Percentiles rank a stretch among this genome's conserved stretches.
Conservation (phyloP, 1,284 basidiomycete genomes). For the Microbotryum silenes-acaulis region DNA sequence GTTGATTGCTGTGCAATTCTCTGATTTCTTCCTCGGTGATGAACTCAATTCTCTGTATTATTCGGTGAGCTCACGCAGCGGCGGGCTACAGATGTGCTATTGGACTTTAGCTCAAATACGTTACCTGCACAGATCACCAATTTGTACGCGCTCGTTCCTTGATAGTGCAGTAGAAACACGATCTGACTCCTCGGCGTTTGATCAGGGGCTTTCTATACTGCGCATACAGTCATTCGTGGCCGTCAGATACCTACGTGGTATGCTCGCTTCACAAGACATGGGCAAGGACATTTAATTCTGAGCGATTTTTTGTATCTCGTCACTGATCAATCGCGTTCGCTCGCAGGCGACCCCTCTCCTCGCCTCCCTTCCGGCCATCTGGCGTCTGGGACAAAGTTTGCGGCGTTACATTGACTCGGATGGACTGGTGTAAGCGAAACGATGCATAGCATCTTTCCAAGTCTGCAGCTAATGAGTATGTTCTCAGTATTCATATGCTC, state of each 20-base stretch:
- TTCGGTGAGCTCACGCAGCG: conserved; percentile 2
- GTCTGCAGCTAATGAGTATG: neutral
- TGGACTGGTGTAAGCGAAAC: conserved; percentile 9
- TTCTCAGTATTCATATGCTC: conserved; percentile 18
- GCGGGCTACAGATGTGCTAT: no score
- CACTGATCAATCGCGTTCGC: no score
- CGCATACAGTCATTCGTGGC: conserved; percentile 24
- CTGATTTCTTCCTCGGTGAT: conserved; percentile 32
- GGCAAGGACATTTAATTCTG: neutral
- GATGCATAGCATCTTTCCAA: no score
- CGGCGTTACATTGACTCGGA: conserved; percentile 31
- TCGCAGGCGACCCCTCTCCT: conserved; percentile 15
- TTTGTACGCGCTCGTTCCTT: no score
- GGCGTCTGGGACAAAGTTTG: conserved; percentile 24
- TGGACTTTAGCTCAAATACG: no score
- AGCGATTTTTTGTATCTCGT: no score
- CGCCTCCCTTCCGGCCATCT: conserved; percentile 19
- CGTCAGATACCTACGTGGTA: conserved; percentile 5
- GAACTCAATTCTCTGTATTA: conserved; percentile 29
- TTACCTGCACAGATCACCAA: no score
- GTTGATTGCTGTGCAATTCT: conserved; percentile 27
- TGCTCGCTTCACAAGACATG: conserved; percentile 29
- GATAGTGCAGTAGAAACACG: neutral
- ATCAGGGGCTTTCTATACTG: conserved; percentile 18
- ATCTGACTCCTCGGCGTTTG: conserved; percentile 2